Base-by-base conservation (phyloP, 2,329 filamentous ascomycete genomes). In the Podosphaera fusca region DNA sequence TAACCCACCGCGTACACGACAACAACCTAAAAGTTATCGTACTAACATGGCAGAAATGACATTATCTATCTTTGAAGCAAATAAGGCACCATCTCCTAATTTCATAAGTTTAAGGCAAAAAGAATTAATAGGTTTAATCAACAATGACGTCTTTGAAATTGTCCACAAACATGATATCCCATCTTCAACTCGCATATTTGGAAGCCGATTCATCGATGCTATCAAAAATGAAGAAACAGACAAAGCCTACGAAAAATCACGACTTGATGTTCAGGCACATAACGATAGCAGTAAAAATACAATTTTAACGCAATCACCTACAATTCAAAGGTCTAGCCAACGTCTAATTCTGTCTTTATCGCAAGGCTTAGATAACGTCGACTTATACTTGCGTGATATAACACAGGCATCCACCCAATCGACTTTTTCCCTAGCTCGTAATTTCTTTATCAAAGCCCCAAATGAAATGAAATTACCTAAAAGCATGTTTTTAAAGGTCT, bases 251-350 rank as follows among this genome's bases (percentile, higher is more conserved):
- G 30, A 58, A 33, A 61, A 60, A 33, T 61, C 50, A 45, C 49
- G 57, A 38, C 56, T 62, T 12, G 50, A 59, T 30, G 46, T 60
- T 29, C 35, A 60, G 53, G 58, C 34, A 40, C 59, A 58, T 49
- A 59, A 60, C 2, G 21, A 21, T 21, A 42, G 38, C 38, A 14
- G 38, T 14, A 42, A 42, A 42, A 14, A 42, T 8, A 42, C 38
- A 42, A 14, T 42, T 42, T 14, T 42, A 14, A 42, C 38, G 38
- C 38, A 42, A 21, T 21, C 21, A 21, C 21, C 21, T 21, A 21
- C 21, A 21, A 21, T 21, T 21, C 21, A 21, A 21, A 42, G 38
- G 14, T 42, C 38, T 14, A 42, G 38, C 14, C 38, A 42, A 42
- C 36, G 12, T 50, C 47, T 12, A 45, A 57, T 31, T 42, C 14